Conservation (phyloP, 345 rosid genomes). For the Euphorbia lathyris region DNA sequence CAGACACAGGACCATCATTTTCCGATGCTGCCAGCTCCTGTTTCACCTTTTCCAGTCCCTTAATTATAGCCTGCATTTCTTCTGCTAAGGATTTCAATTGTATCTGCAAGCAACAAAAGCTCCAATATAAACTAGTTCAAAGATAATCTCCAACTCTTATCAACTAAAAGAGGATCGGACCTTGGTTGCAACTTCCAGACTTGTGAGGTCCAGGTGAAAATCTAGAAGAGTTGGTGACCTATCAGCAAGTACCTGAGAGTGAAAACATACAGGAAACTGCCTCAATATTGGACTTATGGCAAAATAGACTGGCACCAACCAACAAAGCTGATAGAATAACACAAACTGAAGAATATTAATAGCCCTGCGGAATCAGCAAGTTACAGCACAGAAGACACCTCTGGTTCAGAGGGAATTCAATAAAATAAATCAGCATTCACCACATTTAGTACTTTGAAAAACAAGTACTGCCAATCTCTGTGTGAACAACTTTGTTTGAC, state of each 20-base stretch:
- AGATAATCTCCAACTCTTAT: slow-evolving; percentile 3
- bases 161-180: slow-evolving; percentile 34
- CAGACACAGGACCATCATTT: slow-evolving; percentile 94
- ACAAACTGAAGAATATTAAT: not conserved
- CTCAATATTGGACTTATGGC: not conserved
- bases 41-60: slow-evolving; percentile 88
- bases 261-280: not conserved
- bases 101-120: slow-evolving; percentile 51
- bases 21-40: slow-evolving; percentile 87
- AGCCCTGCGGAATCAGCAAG: not conserved
- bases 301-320: not conserved
- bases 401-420: not conserved
- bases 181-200: slow-evolving; percentile 89
- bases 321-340: not conserved
- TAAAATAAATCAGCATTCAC: not conserved
- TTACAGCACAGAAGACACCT: not conserved
- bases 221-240: slow-evolving; percentile 72
- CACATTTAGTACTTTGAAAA: not conserved
- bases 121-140: slow-evolving; percentile 16
- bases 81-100: slow-evolving; percentile 94
- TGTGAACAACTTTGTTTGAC: not conserved
- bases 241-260: slow-evolving; percentile 67
- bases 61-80: slow-evolving; percentile 98
- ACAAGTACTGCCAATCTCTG: not conserved
- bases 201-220: slow-evolving; percentile 74